phyloP scores from a whole-genome alignment of 2,329 filamentous ascomycete species.

The Colletotrichum magnum region DNA sequence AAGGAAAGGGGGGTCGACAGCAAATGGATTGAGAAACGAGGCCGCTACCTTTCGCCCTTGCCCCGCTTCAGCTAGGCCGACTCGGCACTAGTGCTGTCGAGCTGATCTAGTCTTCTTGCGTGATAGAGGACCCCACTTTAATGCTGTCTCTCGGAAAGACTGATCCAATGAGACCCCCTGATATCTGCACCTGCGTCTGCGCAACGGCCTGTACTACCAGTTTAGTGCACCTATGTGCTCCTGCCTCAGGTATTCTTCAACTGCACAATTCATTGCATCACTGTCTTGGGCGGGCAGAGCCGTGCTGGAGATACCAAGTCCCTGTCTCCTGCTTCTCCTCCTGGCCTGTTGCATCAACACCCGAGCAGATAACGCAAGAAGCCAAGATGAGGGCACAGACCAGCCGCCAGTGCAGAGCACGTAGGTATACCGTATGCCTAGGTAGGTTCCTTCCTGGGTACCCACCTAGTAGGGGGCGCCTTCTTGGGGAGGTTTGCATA shows the following conservation, averaged over 20 bases:
- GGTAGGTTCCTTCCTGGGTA: too few relatives aligned
- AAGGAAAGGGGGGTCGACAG: too few relatives aligned
- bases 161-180: constrained; percentile 7
- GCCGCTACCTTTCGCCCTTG: too few relatives aligned
- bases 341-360: constrained; percentile 8
- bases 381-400: background rate
- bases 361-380: constrained; percentile 25
- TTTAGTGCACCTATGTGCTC: constrained; percentile 8
- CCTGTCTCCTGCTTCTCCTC: background rate
- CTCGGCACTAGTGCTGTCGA: constrained; percentile 3
- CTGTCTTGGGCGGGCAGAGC: constrained; percentile 15
- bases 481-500: constrained; percentile 13
- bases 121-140: constrained; percentile 1
- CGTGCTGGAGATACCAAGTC: constrained; percentile 6
- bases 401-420: constrained; percentile 3
- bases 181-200: background rate
- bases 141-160: background rate
- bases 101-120: constrained; percentile 24
- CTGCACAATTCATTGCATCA: constrained; percentile 38
- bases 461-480: too few relatives aligned
- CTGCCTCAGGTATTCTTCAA: constrained; percentile 36
- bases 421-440: background rate
- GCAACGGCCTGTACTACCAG: too few relatives aligned
- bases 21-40: too few relatives aligned
- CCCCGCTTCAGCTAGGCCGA: background rate